Evolutionary conservation across 1,284 basidiomycete species (phyloP), one percentile per base, ranked within the genome.

Genomic region (Trametes pubescens): DNA sequence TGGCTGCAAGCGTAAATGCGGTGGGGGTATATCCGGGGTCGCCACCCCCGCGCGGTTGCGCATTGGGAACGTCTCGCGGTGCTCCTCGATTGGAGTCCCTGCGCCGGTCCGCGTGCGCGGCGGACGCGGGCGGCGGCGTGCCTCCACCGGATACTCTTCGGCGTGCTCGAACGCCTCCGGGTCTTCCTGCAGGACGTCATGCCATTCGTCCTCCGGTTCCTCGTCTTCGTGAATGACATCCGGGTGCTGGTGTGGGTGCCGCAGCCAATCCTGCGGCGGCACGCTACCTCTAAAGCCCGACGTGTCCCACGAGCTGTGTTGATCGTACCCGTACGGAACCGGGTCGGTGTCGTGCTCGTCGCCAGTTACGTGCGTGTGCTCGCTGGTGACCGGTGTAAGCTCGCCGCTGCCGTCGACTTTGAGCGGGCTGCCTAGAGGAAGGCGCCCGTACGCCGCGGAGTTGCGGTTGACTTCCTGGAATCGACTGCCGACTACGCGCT

Each of bases 401-500:
- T 84, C 81, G 21, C 86, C 87, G 22, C 78, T 76, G 64, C 83
- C 81, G 67, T 87, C 85, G 16, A 86, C 75, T 16, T 81, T 79
- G 32, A 92, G 79, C 51, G 82, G 83, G 67, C 85, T 90, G 6
- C 90, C 90, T 5, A 91, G 74, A 1, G 88, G 86, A n/a, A 90
- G 72, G 16, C 80, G 82, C n/a, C 83, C 84, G 61, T 82, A 84
- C 5, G 79, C 76, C 6, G 76, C 74, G 4, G 88, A 88, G 71
- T 87, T 84, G 40, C 86, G 80, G 68, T 86, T 86, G 60, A 89
- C 82, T 72, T 93, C 91, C 69, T 89, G 86, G 74, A 93, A 92
- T 35, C 87, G 83, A 68, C 85, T 87, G 1, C 89, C 90, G 56
- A 88, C 81, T 40, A 88, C 78, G 4, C 88, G 84, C 55, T 85